These are phyloP conservation scores for Gastrodia elata DNA, from an alignment of 106 monocot genomes.

Conservation along the genomic window DNA sequence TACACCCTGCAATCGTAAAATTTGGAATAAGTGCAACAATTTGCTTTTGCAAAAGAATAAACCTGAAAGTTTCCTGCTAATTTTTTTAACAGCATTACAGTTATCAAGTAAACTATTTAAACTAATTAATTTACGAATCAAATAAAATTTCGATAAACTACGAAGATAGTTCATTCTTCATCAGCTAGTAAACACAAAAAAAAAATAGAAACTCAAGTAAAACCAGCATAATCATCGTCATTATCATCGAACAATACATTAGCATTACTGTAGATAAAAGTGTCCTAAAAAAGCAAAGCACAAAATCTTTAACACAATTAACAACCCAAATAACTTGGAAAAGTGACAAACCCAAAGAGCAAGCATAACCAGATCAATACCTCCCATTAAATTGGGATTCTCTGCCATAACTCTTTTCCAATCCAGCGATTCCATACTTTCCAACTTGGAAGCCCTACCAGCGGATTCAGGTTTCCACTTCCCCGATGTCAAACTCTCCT, in stretches of 20 bases:
- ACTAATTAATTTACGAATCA: neutral
- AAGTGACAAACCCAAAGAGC: neutral
- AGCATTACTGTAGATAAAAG: no score
- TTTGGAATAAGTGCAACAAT: neutral
- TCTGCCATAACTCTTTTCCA: constrained; percentile 52
- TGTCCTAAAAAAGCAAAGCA: no score
- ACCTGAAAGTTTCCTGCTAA: neutral
- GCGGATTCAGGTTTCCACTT: constrained; percentile 23
- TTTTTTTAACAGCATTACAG: neutral
- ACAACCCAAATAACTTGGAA: neutral
- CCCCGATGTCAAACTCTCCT: constrained; percentile 15
- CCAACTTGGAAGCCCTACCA: constrained; percentile 27
- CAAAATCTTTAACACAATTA: no score
- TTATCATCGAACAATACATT: neutral
- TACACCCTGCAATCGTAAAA: neutral
- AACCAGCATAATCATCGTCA: no score
- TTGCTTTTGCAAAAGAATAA: neutral
- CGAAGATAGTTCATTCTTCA: neutral
- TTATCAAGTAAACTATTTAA: neutral
- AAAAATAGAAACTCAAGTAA: neutral
- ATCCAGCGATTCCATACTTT: constrained; percentile 47
- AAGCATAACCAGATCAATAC: constrained; percentile 14
- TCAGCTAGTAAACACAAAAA: neutral
- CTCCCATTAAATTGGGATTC: constrained; percentile 40
- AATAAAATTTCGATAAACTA: neutral